phyloP scores from a whole-genome alignment of 371 early-diverging fungal species.

The Agmasoma carcini region DNA sequence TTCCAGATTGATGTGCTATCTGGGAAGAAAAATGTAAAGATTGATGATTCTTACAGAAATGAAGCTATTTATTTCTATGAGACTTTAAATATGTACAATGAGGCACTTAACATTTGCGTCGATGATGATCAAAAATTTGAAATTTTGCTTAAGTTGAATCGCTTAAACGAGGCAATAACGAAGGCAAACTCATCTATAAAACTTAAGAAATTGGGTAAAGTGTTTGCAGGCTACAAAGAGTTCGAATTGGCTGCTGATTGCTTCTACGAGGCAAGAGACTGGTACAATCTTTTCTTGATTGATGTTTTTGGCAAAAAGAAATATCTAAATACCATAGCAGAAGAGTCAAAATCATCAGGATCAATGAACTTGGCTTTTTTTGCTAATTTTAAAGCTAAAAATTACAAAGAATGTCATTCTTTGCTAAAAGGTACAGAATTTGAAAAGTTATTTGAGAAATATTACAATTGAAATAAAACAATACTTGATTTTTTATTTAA shows the following conservation, averaged over 20 bases:
- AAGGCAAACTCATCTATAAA: constrained; percentile 34
- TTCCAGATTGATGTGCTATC: constrained; percentile 36
- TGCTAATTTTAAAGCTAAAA: constrained; percentile 27
- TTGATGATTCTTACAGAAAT: constrained; percentile 12
- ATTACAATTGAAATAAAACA: too few species aligned
- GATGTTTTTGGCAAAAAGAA: constrained; percentile 27
- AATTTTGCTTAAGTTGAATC: constrained; percentile 41
- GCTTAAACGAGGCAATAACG: constrained; percentile 42
- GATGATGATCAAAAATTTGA: constrained; percentile 50
- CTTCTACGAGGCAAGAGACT: constrained; percentile 31
- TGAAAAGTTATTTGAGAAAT: constrained; percentile 29
- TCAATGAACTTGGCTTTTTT: constrained; percentile 34
- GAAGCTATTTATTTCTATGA: constrained; percentile 47
- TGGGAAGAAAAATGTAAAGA: constrained; percentile 11
- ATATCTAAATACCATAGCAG: constrained; percentile 17
- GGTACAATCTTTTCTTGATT: constrained; percentile 28
- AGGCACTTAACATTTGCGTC: constrained; percentile 35
- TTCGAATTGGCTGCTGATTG: constrained; percentile 36
- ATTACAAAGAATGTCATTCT: constrained; percentile 26
- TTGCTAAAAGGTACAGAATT: constrained; percentile 36
- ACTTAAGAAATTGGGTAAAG: constrained; percentile 29
- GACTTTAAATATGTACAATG: constrained; percentile 34
- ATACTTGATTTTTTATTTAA: too few species aligned
- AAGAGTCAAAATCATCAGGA: constrained; percentile 37
- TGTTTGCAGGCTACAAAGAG: constrained; percentile 21